phyloP scores from a whole-genome alignment of 768 basidiomycete genomes.

The Chalciporus sphaerocephalus region DNA sequence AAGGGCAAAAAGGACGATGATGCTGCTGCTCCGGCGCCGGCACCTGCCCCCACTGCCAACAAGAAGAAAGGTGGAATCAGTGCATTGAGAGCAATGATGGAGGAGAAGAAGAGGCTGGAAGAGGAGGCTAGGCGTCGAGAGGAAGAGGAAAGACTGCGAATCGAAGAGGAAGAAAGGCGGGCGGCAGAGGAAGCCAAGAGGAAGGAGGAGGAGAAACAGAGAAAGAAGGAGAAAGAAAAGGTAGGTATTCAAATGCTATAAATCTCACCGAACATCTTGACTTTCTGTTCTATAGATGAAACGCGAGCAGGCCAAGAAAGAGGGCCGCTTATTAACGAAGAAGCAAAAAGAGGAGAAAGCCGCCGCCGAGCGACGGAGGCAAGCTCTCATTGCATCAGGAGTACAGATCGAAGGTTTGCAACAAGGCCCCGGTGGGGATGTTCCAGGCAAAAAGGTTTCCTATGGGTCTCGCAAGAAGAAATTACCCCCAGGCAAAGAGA shows the following conservation, averaged over 20 bases:
- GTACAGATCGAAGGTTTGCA: slow-evolving; percentile 88
- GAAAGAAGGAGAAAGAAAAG: slow-evolving; percentile 87
- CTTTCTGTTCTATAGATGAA: slow-evolving; percentile 57
- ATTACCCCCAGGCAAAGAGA: slow-evolving; percentile 45
- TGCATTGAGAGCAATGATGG: slow-evolving; percentile 86
- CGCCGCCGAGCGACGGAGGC: slow-evolving; percentile 83
- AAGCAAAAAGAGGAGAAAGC: slow-evolving; percentile 94
- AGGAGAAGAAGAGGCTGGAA: slow-evolving; percentile 83
- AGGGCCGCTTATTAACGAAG: slow-evolving; percentile 92
- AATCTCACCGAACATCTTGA: background rate
- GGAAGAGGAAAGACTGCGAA: slow-evolving; percentile 75
- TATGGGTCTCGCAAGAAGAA: slow-evolving; percentile 87
- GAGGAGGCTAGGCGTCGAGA: slow-evolving; percentile 70
- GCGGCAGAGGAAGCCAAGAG: slow-evolving; percentile 71
- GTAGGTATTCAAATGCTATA: slow-evolving; percentile 32
- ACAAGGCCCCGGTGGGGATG: slow-evolving; percentile 42
- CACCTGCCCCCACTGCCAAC: slow-evolving; percentile 34
- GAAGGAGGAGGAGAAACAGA: slow-evolving; percentile 80
- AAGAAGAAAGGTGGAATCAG: slow-evolving; percentile 81
- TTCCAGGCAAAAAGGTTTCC: slow-evolving; percentile 62
- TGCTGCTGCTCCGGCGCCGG: slow-evolving; percentile 31
- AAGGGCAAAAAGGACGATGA: slow-evolving; percentile 59
- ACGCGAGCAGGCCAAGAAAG: slow-evolving; percentile 85
- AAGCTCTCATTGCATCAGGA: slow-evolving; percentile 86
- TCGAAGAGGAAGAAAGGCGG: slow-evolving; percentile 85